Percentiles rank a stretch among this genome's conserved stretches.
Conservation (phyloP, 164 flowering plant genomes). For the Dillenia turbinata region DNA sequence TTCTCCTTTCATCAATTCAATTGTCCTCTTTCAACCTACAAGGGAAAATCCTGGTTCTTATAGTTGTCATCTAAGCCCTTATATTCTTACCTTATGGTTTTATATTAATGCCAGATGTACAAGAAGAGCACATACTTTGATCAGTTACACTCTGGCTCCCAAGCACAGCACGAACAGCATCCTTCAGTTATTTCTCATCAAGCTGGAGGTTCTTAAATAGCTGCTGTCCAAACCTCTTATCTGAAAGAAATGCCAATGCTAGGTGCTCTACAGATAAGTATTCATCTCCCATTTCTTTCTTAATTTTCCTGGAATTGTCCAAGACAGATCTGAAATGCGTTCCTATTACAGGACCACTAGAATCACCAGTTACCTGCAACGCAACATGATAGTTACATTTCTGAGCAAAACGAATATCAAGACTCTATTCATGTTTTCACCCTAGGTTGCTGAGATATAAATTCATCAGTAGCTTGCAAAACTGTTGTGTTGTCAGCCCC, state of each 20-base stretch:
- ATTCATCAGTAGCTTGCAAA: slow-evolving; percentile 76
- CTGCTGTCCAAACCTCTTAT: slow-evolving; percentile 83
- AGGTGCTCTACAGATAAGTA: slow-evolving; percentile 95
- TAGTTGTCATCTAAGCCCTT: no score
- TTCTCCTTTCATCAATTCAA: no score
- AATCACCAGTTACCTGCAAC: slow-evolving; percentile 69
- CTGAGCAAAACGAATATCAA: neutral
- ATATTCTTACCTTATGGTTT: no score
- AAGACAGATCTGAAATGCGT: slow-evolving; percentile 48
- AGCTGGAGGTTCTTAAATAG: slow-evolving; percentile 65
- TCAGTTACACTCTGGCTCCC: slow-evolving; percentile 91
- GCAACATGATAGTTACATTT: slow-evolving; percentile 1
- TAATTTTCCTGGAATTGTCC: slow-evolving; percentile 58
- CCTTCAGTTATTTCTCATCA: slow-evolving; percentile 72
- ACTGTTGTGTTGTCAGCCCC: slow-evolving; percentile 81
- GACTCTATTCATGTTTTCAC: slow-evolving; percentile 21
- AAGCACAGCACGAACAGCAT: slow-evolving; percentile 79
- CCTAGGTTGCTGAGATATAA: slow-evolving; percentile 79
- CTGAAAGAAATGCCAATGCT: slow-evolving; percentile 62
- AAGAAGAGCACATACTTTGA: slow-evolving; percentile 51
- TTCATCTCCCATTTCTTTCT: slow-evolving; percentile 78
- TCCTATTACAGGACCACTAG: slow-evolving; percentile 75
- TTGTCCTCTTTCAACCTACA: no score
- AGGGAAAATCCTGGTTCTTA: no score
- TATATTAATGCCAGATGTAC: neutral